Conservation (phyloP, 148 eudicot genomes). For the Rhododendron ovatum region DNA sequence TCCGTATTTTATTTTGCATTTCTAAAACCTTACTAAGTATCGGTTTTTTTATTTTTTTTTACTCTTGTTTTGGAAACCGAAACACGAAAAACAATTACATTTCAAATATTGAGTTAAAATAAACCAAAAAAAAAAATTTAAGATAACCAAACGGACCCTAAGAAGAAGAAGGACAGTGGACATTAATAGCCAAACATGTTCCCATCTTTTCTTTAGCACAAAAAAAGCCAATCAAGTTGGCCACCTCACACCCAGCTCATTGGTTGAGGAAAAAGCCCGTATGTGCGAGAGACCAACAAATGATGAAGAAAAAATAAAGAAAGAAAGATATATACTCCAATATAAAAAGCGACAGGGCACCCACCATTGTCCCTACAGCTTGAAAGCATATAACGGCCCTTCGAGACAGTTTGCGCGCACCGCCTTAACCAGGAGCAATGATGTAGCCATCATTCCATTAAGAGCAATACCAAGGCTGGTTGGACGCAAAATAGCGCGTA, state of each 20-base stretch:
- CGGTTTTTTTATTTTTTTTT: no score
- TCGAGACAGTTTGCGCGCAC: neutral
- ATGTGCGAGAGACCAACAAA: neutral
- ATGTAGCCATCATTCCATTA: no score
- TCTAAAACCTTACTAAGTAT: no score
- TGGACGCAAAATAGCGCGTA: neutral
- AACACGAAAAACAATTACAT: neutral
- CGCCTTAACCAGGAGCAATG: no score
- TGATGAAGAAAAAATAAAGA: neutral
- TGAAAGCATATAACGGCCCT: neutral
- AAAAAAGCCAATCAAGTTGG: neutral
- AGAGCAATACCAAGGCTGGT: no score
- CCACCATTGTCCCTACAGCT: neutral
- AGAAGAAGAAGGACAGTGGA: neutral
- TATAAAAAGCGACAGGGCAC: neutral
- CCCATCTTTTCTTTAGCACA: neutral
- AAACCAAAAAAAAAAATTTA: neutral
- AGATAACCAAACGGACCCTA: neutral
- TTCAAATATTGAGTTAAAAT: neutral
- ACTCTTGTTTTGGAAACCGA: neutral
- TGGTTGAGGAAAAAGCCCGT: neutral
- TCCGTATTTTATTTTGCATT: no score
- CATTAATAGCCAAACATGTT: slow-evolving; percentile 7
- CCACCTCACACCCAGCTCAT: neutral
- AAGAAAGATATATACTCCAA: neutral